Evolutionary conservation across 73 alveolate genomes (phyloP).

Genomic region (Effrenium voratum): DNA sequence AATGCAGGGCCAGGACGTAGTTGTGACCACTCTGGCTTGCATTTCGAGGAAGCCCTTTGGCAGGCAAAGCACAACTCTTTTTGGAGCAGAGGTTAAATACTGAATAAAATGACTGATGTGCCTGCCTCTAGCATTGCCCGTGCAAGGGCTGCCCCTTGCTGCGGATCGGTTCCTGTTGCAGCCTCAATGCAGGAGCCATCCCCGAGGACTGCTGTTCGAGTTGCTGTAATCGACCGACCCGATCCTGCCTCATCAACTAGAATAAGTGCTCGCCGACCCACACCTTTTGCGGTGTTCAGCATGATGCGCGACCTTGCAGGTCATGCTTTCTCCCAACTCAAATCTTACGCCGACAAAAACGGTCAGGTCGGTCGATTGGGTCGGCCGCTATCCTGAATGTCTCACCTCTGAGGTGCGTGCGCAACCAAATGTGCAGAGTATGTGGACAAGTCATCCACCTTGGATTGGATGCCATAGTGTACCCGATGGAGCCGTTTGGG

Average conservation of each 20-base stretch:
- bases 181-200: not conserved
- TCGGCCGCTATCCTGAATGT: not conserved
- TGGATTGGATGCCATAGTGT: not conserved
- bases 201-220: not conserved
- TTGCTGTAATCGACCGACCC: not conserved
- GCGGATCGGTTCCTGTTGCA: slow-evolving; percentile 89
- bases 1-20: not conserved
- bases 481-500: not conserved
- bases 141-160: slow-evolving; percentile 89
- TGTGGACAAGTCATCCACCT: slow-evolving; percentile 91
- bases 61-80: not conserved
- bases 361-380: not conserved
- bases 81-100: not conserved
- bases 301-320: slow-evolving; percentile 64
- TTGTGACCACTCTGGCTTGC: slow-evolving; percentile 77
- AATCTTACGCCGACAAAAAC: not conserved
- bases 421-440: slow-evolving; percentile 92
- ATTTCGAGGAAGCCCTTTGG: slow-evolving; percentile 46
- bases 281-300: slow-evolving; percentile 34
- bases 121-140: slow-evolving; percentile 73
- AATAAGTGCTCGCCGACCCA: slow-evolving; percentile 75
- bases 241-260: slow-evolving; percentile 67
- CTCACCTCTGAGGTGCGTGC: not conserved
- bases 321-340: not conserved
- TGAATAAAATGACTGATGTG: not conserved